Percentiles rank a stretch among this genome's conserved stretches.
phyloP scores from a whole-genome alignment of 2,329 filamentous ascomycete species.

The Botrytis hyacinthi region DNA sequence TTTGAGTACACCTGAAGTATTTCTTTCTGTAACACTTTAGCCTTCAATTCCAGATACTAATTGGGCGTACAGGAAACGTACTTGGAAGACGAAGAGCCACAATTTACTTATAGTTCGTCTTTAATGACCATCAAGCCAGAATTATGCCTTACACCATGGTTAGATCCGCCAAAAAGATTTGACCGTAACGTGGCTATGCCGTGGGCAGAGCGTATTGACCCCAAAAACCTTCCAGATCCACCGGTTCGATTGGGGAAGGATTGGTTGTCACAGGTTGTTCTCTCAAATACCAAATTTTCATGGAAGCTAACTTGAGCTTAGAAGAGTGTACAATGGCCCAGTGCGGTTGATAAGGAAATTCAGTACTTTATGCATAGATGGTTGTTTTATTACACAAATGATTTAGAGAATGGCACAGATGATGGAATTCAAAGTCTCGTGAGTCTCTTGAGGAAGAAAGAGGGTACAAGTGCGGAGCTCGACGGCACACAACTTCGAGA shows the following conservation, averaged over 20 bases:
- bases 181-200: conserved; percentile 18
- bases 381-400: conserved; percentile 9
- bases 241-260: conserved; percentile 8
- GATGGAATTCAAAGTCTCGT: conserved; percentile 15
- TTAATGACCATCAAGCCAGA: conserved; percentile 15
- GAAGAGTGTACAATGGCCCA: conserved; percentile 15
- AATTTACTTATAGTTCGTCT: conserved; percentile 11
- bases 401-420: conserved; percentile 15
- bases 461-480: background rate
- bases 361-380: conserved; percentile 21
- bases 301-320: conserved; percentile 5
- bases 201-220: conserved; percentile 12
- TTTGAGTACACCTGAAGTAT: background rate
- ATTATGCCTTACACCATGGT: conserved; percentile 17
- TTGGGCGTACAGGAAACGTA: conserved; percentile 3
- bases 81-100: conserved; percentile 8
- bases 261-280: conserved; percentile 20
- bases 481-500: conserved; percentile 4
- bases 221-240: background rate
- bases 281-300: background rate
- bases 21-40: background rate
- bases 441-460: conserved; percentile 2
- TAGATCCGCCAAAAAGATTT: conserved; percentile 19
- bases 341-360: conserved; percentile 9
- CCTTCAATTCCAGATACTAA: background rate